Percentiles rank a stretch among this genome's conserved stretches.
Conservation (phyloP, 441 rosid species). For the Populus hybrid region DNA sequence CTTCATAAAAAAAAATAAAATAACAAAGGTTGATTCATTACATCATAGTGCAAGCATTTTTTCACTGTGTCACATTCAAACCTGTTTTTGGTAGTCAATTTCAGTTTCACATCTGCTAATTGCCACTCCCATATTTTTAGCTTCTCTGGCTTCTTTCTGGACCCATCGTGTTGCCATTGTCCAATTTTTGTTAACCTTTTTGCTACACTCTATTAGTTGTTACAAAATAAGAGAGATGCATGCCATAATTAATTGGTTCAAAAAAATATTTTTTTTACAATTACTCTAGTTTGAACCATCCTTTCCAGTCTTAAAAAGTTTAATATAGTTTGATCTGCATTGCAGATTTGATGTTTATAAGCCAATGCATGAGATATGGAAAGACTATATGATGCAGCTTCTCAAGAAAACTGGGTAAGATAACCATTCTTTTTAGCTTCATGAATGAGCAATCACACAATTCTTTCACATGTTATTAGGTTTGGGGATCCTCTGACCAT, state of each 20-base stretch:
- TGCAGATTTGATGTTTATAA: slow-evolving; percentile 64
- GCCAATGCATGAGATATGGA: slow-evolving; percentile 94
- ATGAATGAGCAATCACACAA: not conserved
- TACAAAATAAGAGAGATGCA: not conserved
- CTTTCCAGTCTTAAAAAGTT: slow-evolving; percentile 4
- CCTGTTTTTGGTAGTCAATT: too few relatives aligned
- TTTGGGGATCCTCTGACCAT: not conserved
- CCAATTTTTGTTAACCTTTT: not conserved
- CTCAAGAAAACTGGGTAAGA: slow-evolving; percentile 59
- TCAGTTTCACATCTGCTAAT: too few relatives aligned
- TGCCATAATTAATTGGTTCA: not conserved
- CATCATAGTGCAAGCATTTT: too few relatives aligned
- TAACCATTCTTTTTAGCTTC: slow-evolving; percentile 1
- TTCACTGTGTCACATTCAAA: too few relatives aligned
- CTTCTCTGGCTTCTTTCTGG: too few relatives aligned
- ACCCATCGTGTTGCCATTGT: not conserved
- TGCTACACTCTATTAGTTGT: not conserved
- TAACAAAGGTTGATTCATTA: too few relatives aligned
- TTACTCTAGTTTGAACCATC: not conserved
- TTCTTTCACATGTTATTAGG: not conserved
- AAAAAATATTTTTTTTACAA: too few relatives aligned
- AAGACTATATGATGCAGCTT: slow-evolving; percentile 60
- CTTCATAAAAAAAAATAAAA: too few relatives aligned
- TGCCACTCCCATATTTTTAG: too few relatives aligned
- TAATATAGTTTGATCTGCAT: slow-evolving; percentile 20